Conservation (phyloP, 306 rosid species). For the Carpinus viminea region DNA sequence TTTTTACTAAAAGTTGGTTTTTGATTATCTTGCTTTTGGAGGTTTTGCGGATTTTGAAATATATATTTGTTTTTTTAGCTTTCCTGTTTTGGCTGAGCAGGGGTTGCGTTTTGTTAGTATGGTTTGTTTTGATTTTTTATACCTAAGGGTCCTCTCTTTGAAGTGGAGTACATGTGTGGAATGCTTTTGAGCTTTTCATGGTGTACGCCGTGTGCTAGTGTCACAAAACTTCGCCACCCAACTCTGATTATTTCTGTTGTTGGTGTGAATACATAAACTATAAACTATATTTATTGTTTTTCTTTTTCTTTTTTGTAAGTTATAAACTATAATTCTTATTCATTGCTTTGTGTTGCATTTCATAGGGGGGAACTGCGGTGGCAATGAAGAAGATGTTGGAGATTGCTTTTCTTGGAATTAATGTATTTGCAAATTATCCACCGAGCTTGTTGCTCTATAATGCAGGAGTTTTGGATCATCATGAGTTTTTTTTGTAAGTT, state of each 20-base stretch:
- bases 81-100: too few species aligned
- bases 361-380: conserved; percentile 70
- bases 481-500: too few species aligned
- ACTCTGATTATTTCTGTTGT: neutral
- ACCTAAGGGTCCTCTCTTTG: too few species aligned
- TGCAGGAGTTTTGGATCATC: conserved; percentile 45
- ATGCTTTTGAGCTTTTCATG: neutral
- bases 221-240: neutral
- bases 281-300: neutral
- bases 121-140: too few species aligned
- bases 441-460: conserved; percentile 46
- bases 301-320: too few species aligned
- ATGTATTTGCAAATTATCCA: conserved; percentile 62
- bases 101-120: too few species aligned
- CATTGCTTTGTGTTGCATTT: conserved; percentile 5
- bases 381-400: conserved; percentile 70
- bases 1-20: too few species aligned
- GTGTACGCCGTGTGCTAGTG: neutral
- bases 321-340: neutral
- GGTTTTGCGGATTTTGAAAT: too few species aligned
- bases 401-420: conserved; percentile 61
- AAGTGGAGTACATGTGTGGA: neutral
- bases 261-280: neutral
- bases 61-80: too few species aligned
- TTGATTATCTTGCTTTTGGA: too few species aligned